Evolutionary conservation across 192 early-diverging fungal genomes (phyloP).

Genomic region (Mortierella hygrophila): DNA sequence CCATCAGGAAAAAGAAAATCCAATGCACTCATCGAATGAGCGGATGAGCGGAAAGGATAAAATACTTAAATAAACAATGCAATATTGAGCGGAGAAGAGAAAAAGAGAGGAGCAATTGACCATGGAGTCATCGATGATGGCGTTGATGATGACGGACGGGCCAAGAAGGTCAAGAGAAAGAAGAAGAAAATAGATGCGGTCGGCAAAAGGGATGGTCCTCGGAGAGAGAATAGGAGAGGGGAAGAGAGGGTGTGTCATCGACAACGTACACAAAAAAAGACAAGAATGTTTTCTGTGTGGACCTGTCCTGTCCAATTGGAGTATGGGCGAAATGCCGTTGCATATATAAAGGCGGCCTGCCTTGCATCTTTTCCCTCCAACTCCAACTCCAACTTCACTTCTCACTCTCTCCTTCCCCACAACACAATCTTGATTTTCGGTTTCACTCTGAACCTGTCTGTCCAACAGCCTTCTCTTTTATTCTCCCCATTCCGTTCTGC

Average conservation of each 20-base stretch:
- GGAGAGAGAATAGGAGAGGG: background rate
- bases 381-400: background rate
- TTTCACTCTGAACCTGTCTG: background rate
- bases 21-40: constrained; percentile 1
- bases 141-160: background rate
- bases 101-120: background rate
- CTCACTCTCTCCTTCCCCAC: background rate
- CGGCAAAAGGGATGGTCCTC: background rate
- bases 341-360: background rate
- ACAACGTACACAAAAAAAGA: background rate
- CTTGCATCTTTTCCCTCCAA: background rate
- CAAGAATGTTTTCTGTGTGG: background rate
- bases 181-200: background rate
- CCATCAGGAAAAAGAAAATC: background rate
- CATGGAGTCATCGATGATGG: constrained; percentile 8
- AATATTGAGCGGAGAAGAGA: background rate
- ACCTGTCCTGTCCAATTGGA: background rate
- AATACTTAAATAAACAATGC: background rate
- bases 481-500: background rate
- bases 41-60: background rate
- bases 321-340: background rate
- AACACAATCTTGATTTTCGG: background rate
- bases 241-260: background rate
- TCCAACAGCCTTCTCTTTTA: background rate
- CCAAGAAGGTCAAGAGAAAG: background rate